These are phyloP conservation scores for Boechera divaricarpa DNA, from an alignment of 345 rosid species.

Conservation along the genomic window DNA sequence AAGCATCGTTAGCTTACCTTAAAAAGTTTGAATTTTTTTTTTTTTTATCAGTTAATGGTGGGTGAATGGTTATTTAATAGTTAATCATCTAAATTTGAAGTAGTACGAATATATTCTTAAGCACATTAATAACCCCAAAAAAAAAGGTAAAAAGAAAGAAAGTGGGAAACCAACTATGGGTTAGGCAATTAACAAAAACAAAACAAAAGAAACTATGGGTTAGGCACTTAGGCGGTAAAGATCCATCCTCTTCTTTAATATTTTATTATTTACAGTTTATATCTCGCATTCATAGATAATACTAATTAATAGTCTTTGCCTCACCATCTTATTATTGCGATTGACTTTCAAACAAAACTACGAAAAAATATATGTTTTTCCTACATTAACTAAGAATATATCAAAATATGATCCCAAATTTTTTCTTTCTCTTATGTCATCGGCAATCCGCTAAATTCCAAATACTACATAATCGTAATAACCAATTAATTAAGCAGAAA, in stretches of 20 bases:
- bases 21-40: slow-evolving; percentile 5
- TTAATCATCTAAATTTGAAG: slow-evolving; percentile 27
- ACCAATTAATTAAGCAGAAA: not conserved
- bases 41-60: slow-evolving; percentile 24
- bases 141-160: slow-evolving; percentile 18
- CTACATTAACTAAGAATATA: slow-evolving; percentile 9
- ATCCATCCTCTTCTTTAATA: slow-evolving; percentile 24
- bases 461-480: not conserved
- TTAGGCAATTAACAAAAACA: not conserved
- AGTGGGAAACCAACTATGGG: slow-evolving; percentile 37
- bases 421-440: slow-evolving; percentile 4
- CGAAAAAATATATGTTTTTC: not conserved
- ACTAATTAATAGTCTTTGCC: slow-evolving; percentile 28
- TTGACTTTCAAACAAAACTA: slow-evolving; percentile 34
- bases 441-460: not conserved
- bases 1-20: slow-evolving; percentile 42
- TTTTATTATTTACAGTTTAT: slow-evolving; percentile 22
- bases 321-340: slow-evolving; percentile 28
- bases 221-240: slow-evolving; percentile 36
- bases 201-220: not conserved
- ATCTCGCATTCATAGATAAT: slow-evolving; percentile 32
- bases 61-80: slow-evolving; percentile 27
- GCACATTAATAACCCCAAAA: slow-evolving; percentile 32
- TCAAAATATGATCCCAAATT: not conserved
- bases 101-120: slow-evolving; percentile 43